phyloP scores from a whole-genome alignment of 2,329 filamentous ascomycete genomes.

The Fusarium udum region DNA sequence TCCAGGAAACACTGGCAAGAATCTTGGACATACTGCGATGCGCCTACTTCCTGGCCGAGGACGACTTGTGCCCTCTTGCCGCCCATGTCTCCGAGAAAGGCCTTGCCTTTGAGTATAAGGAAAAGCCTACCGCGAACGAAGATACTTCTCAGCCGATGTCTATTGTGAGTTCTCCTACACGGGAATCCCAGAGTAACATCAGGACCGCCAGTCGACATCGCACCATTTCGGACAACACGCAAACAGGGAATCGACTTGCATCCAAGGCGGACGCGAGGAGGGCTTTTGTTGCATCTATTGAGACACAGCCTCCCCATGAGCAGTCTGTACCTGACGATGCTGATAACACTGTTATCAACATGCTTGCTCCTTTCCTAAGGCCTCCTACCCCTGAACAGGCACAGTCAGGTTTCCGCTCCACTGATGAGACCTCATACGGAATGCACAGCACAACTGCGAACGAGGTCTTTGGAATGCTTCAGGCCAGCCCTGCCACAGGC shows the following conservation, averaged over 20 bases:
- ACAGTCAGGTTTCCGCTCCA: conserved; percentile 43
- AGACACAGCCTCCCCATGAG: conserved; percentile 12
- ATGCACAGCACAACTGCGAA: conserved; percentile 64
- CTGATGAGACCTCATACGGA: conserved; percentile 60
- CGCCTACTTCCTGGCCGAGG: conserved; percentile 58
- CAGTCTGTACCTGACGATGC: conserved; percentile 42
- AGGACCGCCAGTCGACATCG: conserved; percentile 15
- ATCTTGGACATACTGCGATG: conserved; percentile 60
- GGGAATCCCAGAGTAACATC: conserved; percentile 9
- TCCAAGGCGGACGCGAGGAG: conserved; percentile 2
- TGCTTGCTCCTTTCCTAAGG: conserved; percentile 60
- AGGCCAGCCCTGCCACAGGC: conserved; percentile 43
- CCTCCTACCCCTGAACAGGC: conserved; percentile 55
- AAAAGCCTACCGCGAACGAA: conserved; percentile 1
- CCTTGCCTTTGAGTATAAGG: conserved; percentile 49
- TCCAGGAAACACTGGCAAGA: conserved; percentile 56
- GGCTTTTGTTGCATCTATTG: conserved; percentile 10
- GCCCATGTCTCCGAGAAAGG: conserved; percentile 42
- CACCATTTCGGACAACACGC: conserved; percentile 13
- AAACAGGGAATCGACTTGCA: conserved; percentile 7
- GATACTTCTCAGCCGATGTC: conserved; percentile 17
- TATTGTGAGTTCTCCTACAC: conserved; percentile 27
- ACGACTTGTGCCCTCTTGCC: conserved; percentile 51
- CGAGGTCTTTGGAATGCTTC: conserved; percentile 58
- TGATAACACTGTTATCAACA: conserved; percentile 55